phyloP scores from a whole-genome alignment of 2,329 filamentous ascomycete genomes.

The Aureobasidium melanogenum region DNA sequence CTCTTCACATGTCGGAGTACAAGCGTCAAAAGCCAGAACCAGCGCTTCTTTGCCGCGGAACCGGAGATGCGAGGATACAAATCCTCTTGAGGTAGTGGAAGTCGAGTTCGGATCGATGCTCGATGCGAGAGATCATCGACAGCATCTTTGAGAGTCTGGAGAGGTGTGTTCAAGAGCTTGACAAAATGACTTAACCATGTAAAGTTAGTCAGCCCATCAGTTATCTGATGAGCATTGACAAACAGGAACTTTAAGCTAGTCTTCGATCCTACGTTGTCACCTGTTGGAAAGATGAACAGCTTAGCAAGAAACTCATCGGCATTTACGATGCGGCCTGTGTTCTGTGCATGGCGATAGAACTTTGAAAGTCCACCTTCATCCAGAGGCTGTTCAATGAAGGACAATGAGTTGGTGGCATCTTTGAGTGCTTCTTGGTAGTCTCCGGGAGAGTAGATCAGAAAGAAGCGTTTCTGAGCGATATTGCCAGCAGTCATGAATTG shows the following conservation, averaged over 20 bases:
- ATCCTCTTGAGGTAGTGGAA: slow-evolving; percentile 39
- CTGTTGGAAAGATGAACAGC: slow-evolving; percentile 30
- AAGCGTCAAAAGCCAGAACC: slow-evolving; percentile 40
- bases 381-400: slow-evolving; percentile 33
- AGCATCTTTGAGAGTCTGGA: slow-evolving; percentile 17
- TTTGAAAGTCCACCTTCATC: slow-evolving; percentile 18
- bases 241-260: slow-evolving; percentile 28
- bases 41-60: slow-evolving; percentile 31
- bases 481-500: slow-evolving; percentile 13
- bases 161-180: slow-evolving; percentile 26
- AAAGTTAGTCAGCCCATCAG: slow-evolving; percentile 35
- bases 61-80: slow-evolving; percentile 34
- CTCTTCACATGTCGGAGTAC: slow-evolving; percentile 35
- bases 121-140: slow-evolving; percentile 18
- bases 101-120: slow-evolving; percentile 19
- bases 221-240: slow-evolving; percentile 36
- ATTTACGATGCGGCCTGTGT: slow-evolving; percentile 32
- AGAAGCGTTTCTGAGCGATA: slow-evolving; percentile 21
- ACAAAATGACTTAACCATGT: slow-evolving; percentile 36
- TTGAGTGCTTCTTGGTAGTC: slow-evolving; percentile 24
- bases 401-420: slow-evolving; percentile 23
- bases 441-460: slow-evolving; percentile 27
- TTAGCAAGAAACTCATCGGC: slow-evolving; percentile 29
- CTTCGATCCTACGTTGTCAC: slow-evolving; percentile 19
- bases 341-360: slow-evolving; percentile 35